Evolutionary conservation across 1,139 yeast species (phyloP), one percentile per base, ranked within the genome.

Genomic region (Zygotorulaspora mrakii): DNA sequence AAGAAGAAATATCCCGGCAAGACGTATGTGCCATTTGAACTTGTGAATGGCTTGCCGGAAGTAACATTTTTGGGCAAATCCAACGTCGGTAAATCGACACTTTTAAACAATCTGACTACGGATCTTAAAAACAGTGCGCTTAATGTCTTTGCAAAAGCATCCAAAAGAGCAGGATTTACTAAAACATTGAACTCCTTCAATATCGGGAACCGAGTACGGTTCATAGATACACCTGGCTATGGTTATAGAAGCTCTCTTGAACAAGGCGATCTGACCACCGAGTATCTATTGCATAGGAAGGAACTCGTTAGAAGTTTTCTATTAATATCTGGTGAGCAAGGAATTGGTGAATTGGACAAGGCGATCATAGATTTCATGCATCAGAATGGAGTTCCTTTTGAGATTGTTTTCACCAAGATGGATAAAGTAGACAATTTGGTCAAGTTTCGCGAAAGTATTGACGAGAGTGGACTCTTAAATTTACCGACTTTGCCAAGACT

Each of bases 191-290:
- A 83, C 54, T 79, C 86, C 48, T 87, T 72, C 62, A 82, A 78
- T 42, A 64, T 86, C 13, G 82, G 82, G 1, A 74, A 76, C 34
- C 68, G 72, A 45, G 67, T 87, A 33, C 66, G 87, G 43, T 55
- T 87, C 5, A 74, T 87, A 1, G 96, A 87, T 57, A 76, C 87
- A 26, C 96, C 96, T 0, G 96, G 96, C 0, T 87, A 87, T 57
- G 96, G 96, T 2, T 68, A 63, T 17, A 74, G 68, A 51, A 88
- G 76, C 30, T 70, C 70, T 17, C 58, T 55, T n/a, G 64, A 68
- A 46, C 95, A 87, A 56, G 96, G 96, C 1, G 64, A 73, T 37
- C 69, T 81, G 33, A 82, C 83, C 1, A 56, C 78, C 49, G 76
- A 77, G 27, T 87, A 86, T 54, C 62, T 87, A 7, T 59, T 64